Evolutionary conservation across 2,329 filamentous ascomycete genomes (phyloP).

Genomic region (Diaporthe sp.): DNA sequence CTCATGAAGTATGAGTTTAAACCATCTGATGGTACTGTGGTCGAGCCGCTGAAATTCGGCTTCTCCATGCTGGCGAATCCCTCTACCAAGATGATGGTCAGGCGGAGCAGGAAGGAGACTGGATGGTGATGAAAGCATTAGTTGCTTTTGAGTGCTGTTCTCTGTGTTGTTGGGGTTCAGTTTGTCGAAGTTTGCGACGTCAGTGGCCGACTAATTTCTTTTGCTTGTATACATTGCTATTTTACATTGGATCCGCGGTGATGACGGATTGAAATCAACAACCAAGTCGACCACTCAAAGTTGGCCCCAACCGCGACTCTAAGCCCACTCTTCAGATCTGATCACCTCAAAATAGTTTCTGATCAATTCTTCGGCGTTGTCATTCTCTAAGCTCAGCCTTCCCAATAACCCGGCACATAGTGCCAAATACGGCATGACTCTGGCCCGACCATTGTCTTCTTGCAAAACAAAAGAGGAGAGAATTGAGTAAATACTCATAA

Average conservation of each 20-base stretch:
- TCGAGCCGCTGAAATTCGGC: background rate
- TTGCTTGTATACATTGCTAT: too few species aligned
- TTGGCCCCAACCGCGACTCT: background rate
- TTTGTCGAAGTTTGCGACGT: background rate
- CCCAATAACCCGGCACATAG: background rate
- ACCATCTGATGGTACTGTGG: background rate
- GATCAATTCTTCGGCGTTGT: background rate
- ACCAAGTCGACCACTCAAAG: too few species aligned
- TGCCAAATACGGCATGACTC: background rate
- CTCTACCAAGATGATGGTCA: background rate
- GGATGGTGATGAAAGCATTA: background rate
- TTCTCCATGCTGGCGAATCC: background rate
- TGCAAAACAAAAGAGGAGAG: background rate
- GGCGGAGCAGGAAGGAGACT: background rate
- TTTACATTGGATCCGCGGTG: too few species aligned
- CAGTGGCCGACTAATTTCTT: background rate
- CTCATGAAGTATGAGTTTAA: conserved; percentile 3
- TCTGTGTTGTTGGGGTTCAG: background rate
- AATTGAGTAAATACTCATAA: background rate
- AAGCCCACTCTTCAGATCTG: background rate
- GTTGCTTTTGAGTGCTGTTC: background rate
- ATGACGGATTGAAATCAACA: too few species aligned
- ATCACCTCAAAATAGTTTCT: background rate
- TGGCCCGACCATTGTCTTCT: background rate
- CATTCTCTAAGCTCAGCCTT: background rate